phyloP scores from a whole-genome alignment of 768 basidiomycete species.

The Collybia sp. region DNA sequence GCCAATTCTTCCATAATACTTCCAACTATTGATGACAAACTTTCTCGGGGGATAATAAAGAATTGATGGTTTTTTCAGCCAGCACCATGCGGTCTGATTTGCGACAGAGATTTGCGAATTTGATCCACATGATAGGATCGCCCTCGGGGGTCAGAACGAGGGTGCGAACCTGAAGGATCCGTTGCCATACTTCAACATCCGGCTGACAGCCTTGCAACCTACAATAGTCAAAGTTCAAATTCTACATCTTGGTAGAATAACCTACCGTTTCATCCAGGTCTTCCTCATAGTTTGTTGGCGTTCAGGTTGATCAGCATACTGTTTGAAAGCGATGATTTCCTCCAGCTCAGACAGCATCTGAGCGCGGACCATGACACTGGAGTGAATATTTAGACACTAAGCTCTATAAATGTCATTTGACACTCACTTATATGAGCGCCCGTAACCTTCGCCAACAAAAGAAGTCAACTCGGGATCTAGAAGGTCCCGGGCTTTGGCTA shows the following conservation, averaged over 20 bases:
- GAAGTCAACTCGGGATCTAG: slow-evolving; percentile 89
- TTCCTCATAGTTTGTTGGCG: slow-evolving; percentile 86
- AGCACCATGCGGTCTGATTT: slow-evolving; percentile 92
- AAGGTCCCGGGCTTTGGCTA: slow-evolving; percentile 88
- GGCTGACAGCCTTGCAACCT: slow-evolving; percentile 95
- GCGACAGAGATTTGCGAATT: slow-evolving; percentile 96
- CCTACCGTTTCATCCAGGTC: slow-evolving; percentile 96
- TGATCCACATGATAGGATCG: slow-evolving; percentile 97
- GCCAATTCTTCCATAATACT: neutral
- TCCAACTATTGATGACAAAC: slow-evolving; percentile 24
- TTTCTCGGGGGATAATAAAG: slow-evolving; percentile 73
- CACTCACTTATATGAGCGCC: slow-evolving; percentile 90
- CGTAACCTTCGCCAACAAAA: slow-evolving; percentile 93
- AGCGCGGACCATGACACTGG: slow-evolving; percentile 90
- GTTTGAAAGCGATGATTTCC: slow-evolving; percentile 95
- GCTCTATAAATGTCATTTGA: neutral
- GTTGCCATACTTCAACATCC: slow-evolving; percentile 99
- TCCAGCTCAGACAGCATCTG: slow-evolving; percentile 98
- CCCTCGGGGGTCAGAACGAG: slow-evolving; percentile 91
- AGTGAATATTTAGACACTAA: slow-evolving; percentile 3
- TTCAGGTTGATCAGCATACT: slow-evolving; percentile 89
- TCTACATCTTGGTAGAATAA: neutral
- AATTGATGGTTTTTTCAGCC: slow-evolving; percentile 96
- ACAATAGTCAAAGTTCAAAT: slow-evolving; percentile 1
- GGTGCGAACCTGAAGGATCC: slow-evolving; percentile 92